These are phyloP conservation scores for Globisporangium carolinianum DNA, from an alignment of 352 stramenopile species.

Conservation along the genomic window DNA sequence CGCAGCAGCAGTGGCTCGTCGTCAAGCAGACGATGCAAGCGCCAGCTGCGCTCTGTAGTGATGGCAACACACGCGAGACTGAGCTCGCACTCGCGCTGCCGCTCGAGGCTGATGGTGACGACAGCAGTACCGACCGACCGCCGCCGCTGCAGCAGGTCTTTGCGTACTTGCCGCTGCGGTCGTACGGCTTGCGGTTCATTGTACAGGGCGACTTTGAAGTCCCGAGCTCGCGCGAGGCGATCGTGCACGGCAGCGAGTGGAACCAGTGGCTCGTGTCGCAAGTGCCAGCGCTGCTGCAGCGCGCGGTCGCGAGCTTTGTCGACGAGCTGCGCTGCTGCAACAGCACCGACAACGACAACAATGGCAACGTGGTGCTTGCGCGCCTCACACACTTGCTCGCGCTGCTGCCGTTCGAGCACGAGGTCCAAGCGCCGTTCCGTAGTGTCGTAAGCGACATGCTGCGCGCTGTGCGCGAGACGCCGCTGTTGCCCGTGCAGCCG, in stretches of 20 bases:
- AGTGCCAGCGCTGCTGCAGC: conserved; percentile 44
- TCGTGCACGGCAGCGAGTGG: conserved; percentile 79
- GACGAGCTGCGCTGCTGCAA: conserved; percentile 1
- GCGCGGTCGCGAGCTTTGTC: conserved; percentile 15
- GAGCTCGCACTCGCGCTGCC: conserved; percentile 61
- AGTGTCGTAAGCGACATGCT: conserved; percentile 51
- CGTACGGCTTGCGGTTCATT: conserved; percentile 82
- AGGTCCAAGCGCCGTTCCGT: conserved; percentile 69
- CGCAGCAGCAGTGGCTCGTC: conserved; percentile 56
- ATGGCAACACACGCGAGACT: conserved; percentile 17
- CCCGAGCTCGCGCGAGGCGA: conserved; percentile 76
- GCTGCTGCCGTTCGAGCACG: conserved; percentile 57
- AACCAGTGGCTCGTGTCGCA: conserved; percentile 84
- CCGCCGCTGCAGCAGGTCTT: conserved; percentile 74
- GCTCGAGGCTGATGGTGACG: conserved; percentile 5
- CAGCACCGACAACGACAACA: not conserved
- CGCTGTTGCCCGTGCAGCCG: conserved; percentile 27
- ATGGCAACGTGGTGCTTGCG: conserved; percentile 5
- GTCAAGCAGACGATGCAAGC: conserved; percentile 32
- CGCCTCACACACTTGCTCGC: conserved; percentile 31
- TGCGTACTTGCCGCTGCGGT: conserved; percentile 73
- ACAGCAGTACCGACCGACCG: conserved; percentile 16
- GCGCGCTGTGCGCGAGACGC: conserved; percentile 39
- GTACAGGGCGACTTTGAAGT: conserved; percentile 85
- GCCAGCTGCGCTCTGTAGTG: conserved; percentile 13